phyloP scores from a whole-genome alignment of 2,329 filamentous ascomycete species.

The Hymenoscyphus salicellus region DNA sequence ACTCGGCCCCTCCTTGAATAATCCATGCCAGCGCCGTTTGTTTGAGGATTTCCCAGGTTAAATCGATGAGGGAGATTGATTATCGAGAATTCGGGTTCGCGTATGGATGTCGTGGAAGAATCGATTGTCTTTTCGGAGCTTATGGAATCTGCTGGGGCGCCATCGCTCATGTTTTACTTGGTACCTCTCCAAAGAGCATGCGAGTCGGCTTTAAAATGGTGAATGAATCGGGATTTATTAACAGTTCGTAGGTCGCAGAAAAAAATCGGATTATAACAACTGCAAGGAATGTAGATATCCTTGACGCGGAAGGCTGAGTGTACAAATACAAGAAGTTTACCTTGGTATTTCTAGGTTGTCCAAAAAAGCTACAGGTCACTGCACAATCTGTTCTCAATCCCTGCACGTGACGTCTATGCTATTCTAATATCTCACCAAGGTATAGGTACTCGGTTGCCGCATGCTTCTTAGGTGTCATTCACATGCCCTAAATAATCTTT shows the following conservation, averaged over 20 bases:
- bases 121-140: constrained; percentile 20
- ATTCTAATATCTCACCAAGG: too few species aligned
- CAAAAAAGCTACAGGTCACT: not conserved
- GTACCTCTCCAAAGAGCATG: constrained; percentile 16
- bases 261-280: not conserved
- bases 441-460: too few species aligned
- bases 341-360: constrained; percentile 1
- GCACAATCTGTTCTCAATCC: not conserved
- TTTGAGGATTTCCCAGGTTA: constrained; percentile 11
- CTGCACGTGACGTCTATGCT: too few species aligned
- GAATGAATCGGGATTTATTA: not conserved
- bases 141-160: constrained; percentile 24
- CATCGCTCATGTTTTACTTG: constrained; percentile 32
- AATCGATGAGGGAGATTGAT: constrained; percentile 5
- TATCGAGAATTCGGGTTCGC: constrained; percentile 13
- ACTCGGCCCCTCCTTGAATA: constrained; percentile 42
- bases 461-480: too few species aligned
- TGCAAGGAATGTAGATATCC: constrained; percentile 1
- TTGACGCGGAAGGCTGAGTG: not conserved
- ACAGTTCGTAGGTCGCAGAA: constrained; percentile 2
- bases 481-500: not conserved
- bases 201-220: not conserved
- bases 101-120: constrained; percentile 18
- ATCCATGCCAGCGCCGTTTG: constrained; percentile 24
- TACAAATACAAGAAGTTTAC: constrained; percentile 6